Conservation (phyloP, 352 stramenopile species). For the Elongisporangium prolatum region DNA sequence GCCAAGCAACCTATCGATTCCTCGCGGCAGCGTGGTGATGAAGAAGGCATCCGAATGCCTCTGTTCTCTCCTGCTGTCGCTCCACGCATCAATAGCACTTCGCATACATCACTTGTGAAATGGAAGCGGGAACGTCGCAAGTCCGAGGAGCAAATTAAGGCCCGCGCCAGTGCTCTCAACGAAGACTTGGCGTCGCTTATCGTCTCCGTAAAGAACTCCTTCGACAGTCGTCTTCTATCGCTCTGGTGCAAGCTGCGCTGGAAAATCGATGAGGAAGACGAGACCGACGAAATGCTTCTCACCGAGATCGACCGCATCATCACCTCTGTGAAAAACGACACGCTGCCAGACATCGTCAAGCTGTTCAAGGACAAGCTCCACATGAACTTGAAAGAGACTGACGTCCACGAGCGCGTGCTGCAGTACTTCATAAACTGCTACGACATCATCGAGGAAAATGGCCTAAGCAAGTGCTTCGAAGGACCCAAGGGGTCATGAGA, state of each 20-base stretch:
- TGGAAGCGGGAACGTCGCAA: not conserved
- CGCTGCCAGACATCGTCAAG: slow-evolving; percentile 10
- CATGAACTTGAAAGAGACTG: slow-evolving; percentile 8
- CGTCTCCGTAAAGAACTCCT: not conserved
- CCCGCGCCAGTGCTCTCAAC: not conserved
- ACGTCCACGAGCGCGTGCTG: slow-evolving; percentile 11
- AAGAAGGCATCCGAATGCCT: not conserved
- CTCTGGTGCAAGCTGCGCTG: not conserved
- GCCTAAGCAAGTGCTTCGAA: not conserved
- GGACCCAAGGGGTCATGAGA: no score
- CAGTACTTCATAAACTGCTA: slow-evolving; percentile 9
- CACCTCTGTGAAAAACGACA: slow-evolving; percentile 13
- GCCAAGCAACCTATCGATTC: no score
- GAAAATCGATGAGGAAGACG: not conserved
- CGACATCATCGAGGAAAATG: slow-evolving; percentile 14
- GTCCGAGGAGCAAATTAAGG: not conserved
- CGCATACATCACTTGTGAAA: not conserved
- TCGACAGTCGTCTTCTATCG: not conserved
- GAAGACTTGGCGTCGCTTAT: not conserved
- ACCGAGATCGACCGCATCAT: slow-evolving; percentile 14
- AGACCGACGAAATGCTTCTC: slow-evolving; percentile 11
- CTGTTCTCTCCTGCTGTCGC: not conserved
- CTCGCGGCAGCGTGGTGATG: not conserved
- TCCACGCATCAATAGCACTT: not conserved
- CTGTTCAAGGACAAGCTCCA: slow-evolving; percentile 15